A percentile compares a stretch with the other conserved stretches of the same genome.
Conservation (phyloP, 805 yeast genomes). For the Saccharomycopsis lassenensis region DNA sequence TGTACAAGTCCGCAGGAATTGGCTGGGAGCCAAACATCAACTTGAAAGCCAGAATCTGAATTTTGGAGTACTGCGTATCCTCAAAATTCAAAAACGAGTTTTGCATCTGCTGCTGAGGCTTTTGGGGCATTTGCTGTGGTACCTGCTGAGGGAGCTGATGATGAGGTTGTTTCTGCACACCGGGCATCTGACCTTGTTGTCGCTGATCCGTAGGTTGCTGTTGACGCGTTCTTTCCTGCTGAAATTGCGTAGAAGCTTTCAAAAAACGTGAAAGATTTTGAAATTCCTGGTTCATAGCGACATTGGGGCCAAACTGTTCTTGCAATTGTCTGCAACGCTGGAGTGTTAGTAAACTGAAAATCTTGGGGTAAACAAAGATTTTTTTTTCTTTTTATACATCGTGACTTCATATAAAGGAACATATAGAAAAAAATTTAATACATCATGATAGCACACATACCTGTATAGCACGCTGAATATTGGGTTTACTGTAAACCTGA, state of each 20-base stretch:
- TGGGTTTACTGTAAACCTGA: slow-evolving; percentile 10
- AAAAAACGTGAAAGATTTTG: slow-evolving; percentile 10
- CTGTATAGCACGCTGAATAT: slow-evolving; percentile 10
- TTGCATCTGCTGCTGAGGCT: slow-evolving; percentile 2
- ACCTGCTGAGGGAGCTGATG: slow-evolving; percentile 11
- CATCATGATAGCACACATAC: slow-evolving; percentile 5
- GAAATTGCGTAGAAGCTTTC: slow-evolving; percentile 9
- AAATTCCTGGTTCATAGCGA: slow-evolving; percentile 10
- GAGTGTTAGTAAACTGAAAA: neutral
- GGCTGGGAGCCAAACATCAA: slow-evolving; percentile 10
- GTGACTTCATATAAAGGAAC: neutral
- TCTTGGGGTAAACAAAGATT: neutral
- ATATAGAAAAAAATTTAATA: neutral
- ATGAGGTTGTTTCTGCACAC: slow-evolving; percentile 17
- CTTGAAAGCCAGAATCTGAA: slow-evolving; percentile 16
- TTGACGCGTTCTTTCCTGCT: slow-evolving; percentile 16
- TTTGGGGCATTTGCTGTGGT: neutral
- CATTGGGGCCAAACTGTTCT: slow-evolving; percentile 12
- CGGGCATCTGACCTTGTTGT: slow-evolving; percentile 15
- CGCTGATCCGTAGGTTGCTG: slow-evolving; percentile 22
- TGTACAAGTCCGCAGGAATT: slow-evolving; percentile 10
- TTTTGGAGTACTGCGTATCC: slow-evolving; percentile 10
- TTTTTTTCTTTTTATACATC: neutral
- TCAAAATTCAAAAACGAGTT: slow-evolving; percentile 15
- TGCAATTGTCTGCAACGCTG: slow-evolving; percentile 12